phyloP scores from a whole-genome alignment of 2,329 filamentous ascomycete genomes.

The Rutstroemia sp. region DNA sequence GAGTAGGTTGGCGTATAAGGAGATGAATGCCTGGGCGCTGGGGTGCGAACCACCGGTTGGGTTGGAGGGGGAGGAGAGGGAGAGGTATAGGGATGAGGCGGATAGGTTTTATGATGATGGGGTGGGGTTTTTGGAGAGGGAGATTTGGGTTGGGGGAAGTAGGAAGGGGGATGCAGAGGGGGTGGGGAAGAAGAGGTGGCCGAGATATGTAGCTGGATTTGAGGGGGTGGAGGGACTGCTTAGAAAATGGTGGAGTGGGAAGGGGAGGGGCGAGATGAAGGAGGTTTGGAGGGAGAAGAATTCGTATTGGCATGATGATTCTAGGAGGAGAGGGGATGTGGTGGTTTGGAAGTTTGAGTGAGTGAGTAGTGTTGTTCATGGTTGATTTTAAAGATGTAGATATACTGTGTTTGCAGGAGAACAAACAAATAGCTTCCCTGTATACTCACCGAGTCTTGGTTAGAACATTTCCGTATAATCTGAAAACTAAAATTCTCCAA shows the following conservation, averaged over 20 bases:
- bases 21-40: conserved; percentile 72
- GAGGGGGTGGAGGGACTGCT: conserved; percentile 47
- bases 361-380: too few species aligned
- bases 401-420: too few species aligned
- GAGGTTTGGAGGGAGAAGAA: conserved; percentile 48
- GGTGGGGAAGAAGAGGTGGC: conserved; percentile 27
- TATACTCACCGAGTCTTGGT: too few species aligned
- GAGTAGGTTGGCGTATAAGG: conserved; percentile 70
- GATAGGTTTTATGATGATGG: conserved; percentile 78
- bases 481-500: too few species aligned
- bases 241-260: conserved; percentile 35
- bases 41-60: conserved; percentile 84
- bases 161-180: not conserved
- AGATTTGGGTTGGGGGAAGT: conserved; percentile 28
- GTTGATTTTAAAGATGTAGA: too few species aligned
- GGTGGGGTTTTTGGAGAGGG: conserved; percentile 42
- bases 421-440: too few species aligned
- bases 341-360: conserved; percentile 47
- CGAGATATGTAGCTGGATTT: conserved; percentile 54
- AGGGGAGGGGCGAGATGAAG: conserved; percentile 34
- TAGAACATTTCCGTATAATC: too few species aligned
- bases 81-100: conserved; percentile 75
- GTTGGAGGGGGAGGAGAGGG: conserved; percentile 52
- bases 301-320: conserved; percentile 56
- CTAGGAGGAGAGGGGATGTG: conserved; percentile 46